Evolutionary conservation across 2,329 filamentous ascomycete genomes (phyloP).

Genomic region (Pseudogymnoascus sp.): DNA sequence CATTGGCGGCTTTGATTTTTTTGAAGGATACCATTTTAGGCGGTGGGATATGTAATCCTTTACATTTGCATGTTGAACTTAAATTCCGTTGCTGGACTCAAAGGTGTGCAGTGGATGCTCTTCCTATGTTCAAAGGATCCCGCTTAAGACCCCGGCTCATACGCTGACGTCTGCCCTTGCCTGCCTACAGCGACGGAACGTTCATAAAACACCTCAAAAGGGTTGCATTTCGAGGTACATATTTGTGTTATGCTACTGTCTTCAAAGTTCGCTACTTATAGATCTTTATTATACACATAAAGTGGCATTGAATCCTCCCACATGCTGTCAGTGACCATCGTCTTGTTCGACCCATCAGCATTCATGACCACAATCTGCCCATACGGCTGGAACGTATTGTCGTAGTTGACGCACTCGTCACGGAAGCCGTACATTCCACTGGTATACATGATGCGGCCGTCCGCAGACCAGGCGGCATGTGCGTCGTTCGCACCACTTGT

Average conservation of each 20-base stretch:
- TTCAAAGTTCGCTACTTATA: not conserved
- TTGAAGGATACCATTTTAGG: not conserved
- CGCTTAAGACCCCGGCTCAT: not conserved
- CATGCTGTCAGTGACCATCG: slow-evolving; percentile 27
- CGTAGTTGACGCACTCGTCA: slow-evolving; percentile 34
- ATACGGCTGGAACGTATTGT: slow-evolving; percentile 39
- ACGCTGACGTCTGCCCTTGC: not conserved
- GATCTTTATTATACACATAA: slow-evolving; percentile 19
- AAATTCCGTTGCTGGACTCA: not conserved
- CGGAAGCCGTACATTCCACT: slow-evolving; percentile 38
- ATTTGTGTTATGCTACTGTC: not conserved
- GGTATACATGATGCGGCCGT: slow-evolving; percentile 35
- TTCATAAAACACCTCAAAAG: not conserved
- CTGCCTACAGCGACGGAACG: not conserved
- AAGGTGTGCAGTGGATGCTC: not conserved
- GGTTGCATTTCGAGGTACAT: not conserved
- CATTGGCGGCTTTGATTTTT: slow-evolving; percentile 9
- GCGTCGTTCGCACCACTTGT: slow-evolving; percentile 35
- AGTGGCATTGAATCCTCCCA: slow-evolving; percentile 31
- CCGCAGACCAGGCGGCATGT: slow-evolving; percentile 37
- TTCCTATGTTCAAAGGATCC: not conserved
- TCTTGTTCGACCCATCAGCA: slow-evolving; percentile 31
- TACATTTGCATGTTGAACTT: not conserved
- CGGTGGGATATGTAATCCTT: not conserved
- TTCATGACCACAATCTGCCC: slow-evolving; percentile 39